Evolutionary conservation across 805 yeast species (phyloP), one percentile per base, ranked within the genome.

Genomic region (Pichia ethanolica): DNA sequence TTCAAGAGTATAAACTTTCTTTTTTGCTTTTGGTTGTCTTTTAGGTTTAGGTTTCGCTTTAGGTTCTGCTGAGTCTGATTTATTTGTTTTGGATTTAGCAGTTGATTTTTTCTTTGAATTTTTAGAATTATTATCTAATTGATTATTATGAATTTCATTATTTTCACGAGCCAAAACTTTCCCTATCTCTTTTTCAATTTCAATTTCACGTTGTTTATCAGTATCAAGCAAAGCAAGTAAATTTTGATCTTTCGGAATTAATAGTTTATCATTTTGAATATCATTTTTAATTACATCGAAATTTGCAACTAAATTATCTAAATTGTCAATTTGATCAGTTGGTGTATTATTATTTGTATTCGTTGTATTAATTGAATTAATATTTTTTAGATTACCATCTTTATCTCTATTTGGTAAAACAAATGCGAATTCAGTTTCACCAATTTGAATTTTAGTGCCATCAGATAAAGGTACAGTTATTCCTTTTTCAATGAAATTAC

Each of bases 341-440:
- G 40, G 5, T 20, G 47, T 20, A 20, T 20, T 20, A 20, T 20
- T 20, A 20, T 20, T 20, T 20, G 20, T 20, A 20, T 20, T 20
- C 2, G 2, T 20, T 20, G 20, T 25, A 25, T 35, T 44, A 0
- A 14, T 25, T 14, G 37, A 5, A 9, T 13, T 20, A 6, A 5
- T 14, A 14, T 20, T 20, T 13, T 39, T 43, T 39, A 30, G 30
- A n/a, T 34, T 39, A 13, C 25, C 28, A 9, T 50, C 52, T 9
- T 30, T 35, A 9, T 50, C 53, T 13, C 44, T 52, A 1, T 42
- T 42, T 6, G 99, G 99, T 39, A 93, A 69, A 13, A 91, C 85
- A 65, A 93, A 93, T 45, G 81, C 78, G 65, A 93, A 93, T 8
- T 89, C 84, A 14, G 91, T 87, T 59, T 89, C 95, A 12, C 97